Evolutionary conservation across 2,329 filamentous ascomycete genomes (phyloP).

Genomic region (Microcyclosporella mali): DNA sequence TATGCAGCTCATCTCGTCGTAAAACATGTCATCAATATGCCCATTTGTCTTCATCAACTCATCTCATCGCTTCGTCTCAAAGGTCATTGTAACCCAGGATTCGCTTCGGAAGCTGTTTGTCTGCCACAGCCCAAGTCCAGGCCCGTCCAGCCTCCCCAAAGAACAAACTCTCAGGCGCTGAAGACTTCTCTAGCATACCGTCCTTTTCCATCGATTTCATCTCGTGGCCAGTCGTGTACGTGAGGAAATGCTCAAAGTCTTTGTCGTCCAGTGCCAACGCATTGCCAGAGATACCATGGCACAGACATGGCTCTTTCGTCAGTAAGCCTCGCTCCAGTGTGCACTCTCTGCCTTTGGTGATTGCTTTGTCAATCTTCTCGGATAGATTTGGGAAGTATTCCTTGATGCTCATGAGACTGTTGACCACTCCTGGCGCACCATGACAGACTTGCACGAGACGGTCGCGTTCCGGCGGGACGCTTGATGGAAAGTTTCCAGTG

Average conservation of each 20-base stretch:
- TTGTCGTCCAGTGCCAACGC: constrained; percentile 50
- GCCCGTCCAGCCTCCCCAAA: constrained; percentile 39
- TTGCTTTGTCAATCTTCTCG: constrained; percentile 48
- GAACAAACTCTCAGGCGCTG: constrained; percentile 46
- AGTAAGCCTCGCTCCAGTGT: constrained; percentile 54
- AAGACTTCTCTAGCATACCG: constrained; percentile 47
- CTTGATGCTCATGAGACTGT: constrained; percentile 52
- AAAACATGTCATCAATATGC: too few relatives aligned
- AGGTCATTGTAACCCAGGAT: constrained; percentile 48
- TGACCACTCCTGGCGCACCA: constrained; percentile 58
- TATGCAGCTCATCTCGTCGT: constrained; percentile 3
- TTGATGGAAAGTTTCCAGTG: constrained; percentile 59
- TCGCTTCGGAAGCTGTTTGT: constrained; percentile 41
- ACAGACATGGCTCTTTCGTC: constrained; percentile 59
- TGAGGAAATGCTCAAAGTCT: constrained; percentile 52
- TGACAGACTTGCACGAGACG: constrained; percentile 61
- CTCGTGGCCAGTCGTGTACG: constrained; percentile 51
- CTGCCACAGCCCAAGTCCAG: constrained; percentile 40
- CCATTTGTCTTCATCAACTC: too few relatives aligned
- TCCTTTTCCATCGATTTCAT: constrained; percentile 50
- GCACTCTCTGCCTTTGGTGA: constrained; percentile 48
- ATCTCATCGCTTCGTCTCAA: constrained; percentile 20
- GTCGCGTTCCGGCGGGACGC: constrained; percentile 44
- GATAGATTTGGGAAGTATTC: constrained; percentile 51
- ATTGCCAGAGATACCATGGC: constrained; percentile 60